A percentile compares a stretch with the other conserved stretches of the same genome.
phyloP scores from a whole-genome alignment of 163 green algal species.

The Trebouxia gelatinosa region DNA sequence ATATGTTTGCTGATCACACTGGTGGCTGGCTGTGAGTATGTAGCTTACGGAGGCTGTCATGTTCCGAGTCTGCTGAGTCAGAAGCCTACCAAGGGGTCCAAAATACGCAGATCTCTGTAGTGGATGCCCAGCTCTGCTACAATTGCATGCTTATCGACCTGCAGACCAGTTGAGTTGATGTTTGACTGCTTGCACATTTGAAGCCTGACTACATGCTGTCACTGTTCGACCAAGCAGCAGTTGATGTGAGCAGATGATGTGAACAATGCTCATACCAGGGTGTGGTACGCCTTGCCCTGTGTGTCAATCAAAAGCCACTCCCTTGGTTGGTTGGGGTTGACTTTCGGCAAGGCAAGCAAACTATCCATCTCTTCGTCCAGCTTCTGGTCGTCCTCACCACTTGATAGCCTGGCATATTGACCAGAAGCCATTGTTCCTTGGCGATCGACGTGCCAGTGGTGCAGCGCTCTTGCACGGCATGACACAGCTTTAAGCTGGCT shows the following conservation, averaged over 20 bases:
- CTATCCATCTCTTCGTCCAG: slow-evolving; percentile 9
- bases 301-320: slow-evolving; percentile 10
- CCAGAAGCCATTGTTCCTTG: too few relatives aligned
- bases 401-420: neutral
- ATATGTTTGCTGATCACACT: too few relatives aligned
- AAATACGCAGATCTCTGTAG: slow-evolving; percentile 49
- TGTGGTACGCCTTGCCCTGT: neutral
- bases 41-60: neutral
- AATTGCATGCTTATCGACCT: slow-evolving; percentile 50
- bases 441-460: too few relatives aligned
- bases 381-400: neutral
- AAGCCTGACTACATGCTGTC: neutral
- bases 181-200: neutral
- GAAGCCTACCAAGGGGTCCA: slow-evolving; percentile 46
- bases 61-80: neutral
- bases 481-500: too few relatives aligned
- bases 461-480: too few relatives aligned
- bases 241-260: neutral
- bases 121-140: slow-evolving; percentile 44
- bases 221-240: neutral
- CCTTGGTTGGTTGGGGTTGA: slow-evolving; percentile 22
- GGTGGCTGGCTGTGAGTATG: neutral
- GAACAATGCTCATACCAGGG: too few relatives aligned
- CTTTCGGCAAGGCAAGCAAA: slow-evolving; percentile 1
- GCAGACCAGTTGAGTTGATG: neutral